Evolutionary conservation across 1,139 yeast genomes (phyloP).

Genomic region (Pichia cactophila): DNA sequence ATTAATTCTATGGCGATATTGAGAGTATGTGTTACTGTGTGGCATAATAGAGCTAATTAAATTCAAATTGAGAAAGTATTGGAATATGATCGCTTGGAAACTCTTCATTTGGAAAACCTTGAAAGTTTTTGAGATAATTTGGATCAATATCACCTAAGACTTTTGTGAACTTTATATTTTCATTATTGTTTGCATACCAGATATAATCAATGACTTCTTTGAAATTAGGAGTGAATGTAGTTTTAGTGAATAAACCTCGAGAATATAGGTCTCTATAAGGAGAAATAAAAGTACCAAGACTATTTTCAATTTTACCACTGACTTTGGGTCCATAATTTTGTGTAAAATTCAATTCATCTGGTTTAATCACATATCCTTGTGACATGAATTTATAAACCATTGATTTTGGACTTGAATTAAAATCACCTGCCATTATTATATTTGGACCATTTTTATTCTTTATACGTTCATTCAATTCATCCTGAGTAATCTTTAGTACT

Average conservation of each 20-base stretch:
- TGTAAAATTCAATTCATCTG: conserved; percentile 6
- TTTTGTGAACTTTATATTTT: conserved; percentile 26
- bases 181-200: conserved; percentile 39
- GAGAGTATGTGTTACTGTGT: no score
- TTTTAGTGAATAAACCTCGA: conserved; percentile 31
- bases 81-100: conserved; percentile 42
- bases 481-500: conserved; percentile 24
- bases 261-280: conserved; percentile 25
- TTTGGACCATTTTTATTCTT: conserved; percentile 20
- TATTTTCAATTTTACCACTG: conserved; percentile 20
- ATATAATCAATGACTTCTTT: conserved; percentile 51
- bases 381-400: conserved; percentile 40
- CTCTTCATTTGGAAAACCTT: conserved; percentile 36
- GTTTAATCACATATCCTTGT: conserved; percentile 24
- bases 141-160: conserved; percentile 27
- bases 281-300: conserved; percentile 23
- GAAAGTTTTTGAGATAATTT: conserved; percentile 16
- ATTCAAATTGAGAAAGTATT: conserved; percentile 26
- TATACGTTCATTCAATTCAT: conserved; percentile 17
- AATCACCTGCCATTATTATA: conserved; percentile 38
- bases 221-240: conserved; percentile 44
- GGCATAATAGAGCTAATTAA: conserved; percentile 2
- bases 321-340: conserved; percentile 19
- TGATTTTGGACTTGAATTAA: conserved; percentile 45
- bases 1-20: no score